These are phyloP conservation scores for Boletus reticulatus DNA, from an alignment of 768 basidiomycete species.

Conservation along the genomic window DNA sequence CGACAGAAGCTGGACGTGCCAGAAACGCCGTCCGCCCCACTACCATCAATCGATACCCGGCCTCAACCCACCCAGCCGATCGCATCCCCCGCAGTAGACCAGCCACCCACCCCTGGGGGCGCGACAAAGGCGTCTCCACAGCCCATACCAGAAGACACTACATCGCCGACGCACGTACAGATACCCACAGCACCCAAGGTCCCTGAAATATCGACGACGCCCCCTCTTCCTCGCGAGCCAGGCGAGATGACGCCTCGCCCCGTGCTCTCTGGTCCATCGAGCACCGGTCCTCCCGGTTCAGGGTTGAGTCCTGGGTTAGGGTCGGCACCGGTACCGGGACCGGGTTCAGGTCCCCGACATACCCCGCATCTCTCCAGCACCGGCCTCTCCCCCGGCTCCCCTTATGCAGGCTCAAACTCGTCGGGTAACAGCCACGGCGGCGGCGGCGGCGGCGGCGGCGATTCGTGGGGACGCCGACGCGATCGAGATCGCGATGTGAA, in stretches of 20 bases:
- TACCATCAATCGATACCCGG: background rate
- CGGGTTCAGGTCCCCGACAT: background rate
- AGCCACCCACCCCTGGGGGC: background rate
- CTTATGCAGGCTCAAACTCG: background rate
- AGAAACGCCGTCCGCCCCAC: background rate
- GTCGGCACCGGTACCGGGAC: background rate
- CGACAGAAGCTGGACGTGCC: constrained; percentile 13
- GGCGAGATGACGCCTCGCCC: constrained; percentile 6
- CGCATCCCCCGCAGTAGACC: constrained; percentile 1
- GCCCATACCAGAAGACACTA: background rate
- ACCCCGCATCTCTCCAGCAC: too few species aligned
- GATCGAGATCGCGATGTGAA: background rate
- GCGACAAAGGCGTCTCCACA: background rate
- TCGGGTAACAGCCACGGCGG: background rate
- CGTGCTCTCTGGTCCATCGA: background rate
- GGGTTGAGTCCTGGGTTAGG: too few species aligned
- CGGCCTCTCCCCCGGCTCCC: background rate
- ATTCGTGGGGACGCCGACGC: background rate
- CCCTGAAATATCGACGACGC: background rate
- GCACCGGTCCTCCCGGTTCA: background rate
- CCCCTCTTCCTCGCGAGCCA: constrained; percentile 2
- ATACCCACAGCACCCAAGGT: background rate
- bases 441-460: too few species aligned
- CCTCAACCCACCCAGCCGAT: background rate
- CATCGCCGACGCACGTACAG: background rate